These are phyloP conservation scores for Linum tenue DNA, from an alignment of 345 rosid genomes.

Conservation along the genomic window DNA sequence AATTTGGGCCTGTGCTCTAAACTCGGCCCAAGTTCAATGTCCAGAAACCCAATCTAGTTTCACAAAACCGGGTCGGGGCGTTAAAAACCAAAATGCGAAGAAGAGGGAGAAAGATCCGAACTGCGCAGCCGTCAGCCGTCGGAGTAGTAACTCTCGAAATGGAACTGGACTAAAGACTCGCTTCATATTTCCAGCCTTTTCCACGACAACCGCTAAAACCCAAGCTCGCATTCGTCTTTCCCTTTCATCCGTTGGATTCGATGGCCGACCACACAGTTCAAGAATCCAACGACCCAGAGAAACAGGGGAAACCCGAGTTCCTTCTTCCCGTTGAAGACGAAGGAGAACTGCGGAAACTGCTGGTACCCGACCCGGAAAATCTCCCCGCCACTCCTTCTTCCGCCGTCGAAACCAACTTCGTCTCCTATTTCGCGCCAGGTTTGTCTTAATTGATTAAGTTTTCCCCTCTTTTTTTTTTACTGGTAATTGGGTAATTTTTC, in stretches of 20 bases:
- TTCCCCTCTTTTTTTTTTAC: not conserved
- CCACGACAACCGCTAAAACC: too few species aligned
- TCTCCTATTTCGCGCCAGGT: conserved; percentile 76
- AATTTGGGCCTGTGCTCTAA: too few species aligned
- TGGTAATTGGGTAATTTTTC: not conserved
- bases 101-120: too few species aligned
- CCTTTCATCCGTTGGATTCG: conserved; percentile 2
- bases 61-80: too few species aligned
- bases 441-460: not conserved
- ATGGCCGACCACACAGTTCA: conserved; percentile 9
- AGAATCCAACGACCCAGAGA: conserved; percentile 3
- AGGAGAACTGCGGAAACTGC: conserved; percentile 45
- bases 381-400: conserved; percentile 67
- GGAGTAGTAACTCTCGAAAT: too few species aligned
- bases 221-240: not conserved
- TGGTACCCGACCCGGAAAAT: conserved; percentile 40
- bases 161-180: too few species aligned
- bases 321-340: conserved; percentile 6
- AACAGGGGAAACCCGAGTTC: not conserved
- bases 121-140: too few species aligned
- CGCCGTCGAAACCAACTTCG: conserved; percentile 61
- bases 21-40: too few species aligned
- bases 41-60: too few species aligned
- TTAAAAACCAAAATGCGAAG: too few species aligned
- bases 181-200: too few species aligned